Conservation (phyloP, 129 eudicot genomes). For the Centrapalus pauciflorus region DNA sequence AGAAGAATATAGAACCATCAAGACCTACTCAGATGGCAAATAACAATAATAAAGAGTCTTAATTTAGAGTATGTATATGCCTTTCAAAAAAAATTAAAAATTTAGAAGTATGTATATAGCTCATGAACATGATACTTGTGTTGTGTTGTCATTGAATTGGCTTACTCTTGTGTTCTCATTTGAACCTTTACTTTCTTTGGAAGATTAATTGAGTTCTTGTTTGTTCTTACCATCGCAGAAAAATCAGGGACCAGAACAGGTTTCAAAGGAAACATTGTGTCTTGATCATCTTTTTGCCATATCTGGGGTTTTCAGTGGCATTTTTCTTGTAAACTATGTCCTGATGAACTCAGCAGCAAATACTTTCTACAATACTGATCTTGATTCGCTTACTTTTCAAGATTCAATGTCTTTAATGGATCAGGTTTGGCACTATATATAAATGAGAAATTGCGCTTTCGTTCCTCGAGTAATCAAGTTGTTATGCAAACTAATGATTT, state of each 20-base stretch:
- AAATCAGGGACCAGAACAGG: slow-evolving; percentile 32
- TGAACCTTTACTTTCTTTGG: neutral
- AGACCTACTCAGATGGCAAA: too few species aligned
- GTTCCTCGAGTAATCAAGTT: neutral
- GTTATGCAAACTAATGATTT: neutral
- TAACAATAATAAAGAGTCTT: too few species aligned
- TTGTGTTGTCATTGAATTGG: neutral
- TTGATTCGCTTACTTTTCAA: slow-evolving; percentile 66
- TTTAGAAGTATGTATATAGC: too few species aligned
- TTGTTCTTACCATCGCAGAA: slow-evolving; percentile 45
- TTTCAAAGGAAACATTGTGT: slow-evolving; percentile 51
- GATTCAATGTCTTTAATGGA: slow-evolving; percentile 75
- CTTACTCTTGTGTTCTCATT: neutral
- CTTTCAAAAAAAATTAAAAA: too few species aligned
- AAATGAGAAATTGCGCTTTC: neutral
- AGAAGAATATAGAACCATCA: too few species aligned
- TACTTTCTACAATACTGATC: slow-evolving; percentile 64
- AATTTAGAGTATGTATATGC: too few species aligned
- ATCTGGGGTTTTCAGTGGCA: slow-evolving; percentile 65
- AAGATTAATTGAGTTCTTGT: neutral
- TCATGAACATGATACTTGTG: neutral
- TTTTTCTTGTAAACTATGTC: slow-evolving; percentile 66
- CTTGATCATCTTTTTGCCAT: slow-evolving; percentile 64
- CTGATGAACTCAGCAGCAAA: slow-evolving; percentile 82
- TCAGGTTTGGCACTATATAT: slow-evolving; percentile 49